These are phyloP conservation scores for Phytophthora nicotianae DNA, from an alignment of 352 stramenopile species.

Conservation along the genomic window DNA sequence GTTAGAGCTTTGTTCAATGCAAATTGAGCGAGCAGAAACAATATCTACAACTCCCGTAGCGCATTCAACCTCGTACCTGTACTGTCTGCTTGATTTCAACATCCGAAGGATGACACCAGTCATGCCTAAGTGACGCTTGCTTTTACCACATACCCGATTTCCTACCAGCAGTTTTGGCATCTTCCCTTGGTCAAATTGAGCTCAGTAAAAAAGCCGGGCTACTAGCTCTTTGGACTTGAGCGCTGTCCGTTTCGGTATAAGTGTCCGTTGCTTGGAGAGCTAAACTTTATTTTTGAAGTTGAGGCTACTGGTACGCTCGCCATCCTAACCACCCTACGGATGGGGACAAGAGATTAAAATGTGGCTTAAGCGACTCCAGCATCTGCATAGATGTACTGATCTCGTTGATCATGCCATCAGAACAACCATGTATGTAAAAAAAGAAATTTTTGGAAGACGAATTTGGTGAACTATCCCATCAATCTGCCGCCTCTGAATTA, in stretches of 20 bases:
- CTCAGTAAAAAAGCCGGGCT: not conserved
- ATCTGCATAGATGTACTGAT: too few relatives aligned
- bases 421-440: too few relatives aligned
- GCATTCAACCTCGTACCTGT: not conserved
- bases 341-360: not conserved
- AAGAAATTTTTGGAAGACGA: too few relatives aligned
- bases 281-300: conserved; percentile 1
- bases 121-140: not conserved
- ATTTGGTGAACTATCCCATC: too few relatives aligned
- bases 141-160: conserved; percentile 1
- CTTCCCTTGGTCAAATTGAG: not conserved
- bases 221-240: not conserved
- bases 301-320: not conserved
- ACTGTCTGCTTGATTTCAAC: not conserved
- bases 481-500: too few relatives aligned
- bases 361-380: too few relatives aligned
- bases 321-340: not conserved
- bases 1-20: not conserved
- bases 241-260: not conserved
- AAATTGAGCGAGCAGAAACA: not conserved
- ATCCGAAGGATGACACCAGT: not conserved
- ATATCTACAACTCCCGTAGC: not conserved
- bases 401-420: too few relatives aligned
- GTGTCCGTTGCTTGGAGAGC: not conserved
- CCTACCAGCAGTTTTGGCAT: not conserved